phyloP scores from a whole-genome alignment of 306 rosid genomes.

The Quercus robur region DNA sequence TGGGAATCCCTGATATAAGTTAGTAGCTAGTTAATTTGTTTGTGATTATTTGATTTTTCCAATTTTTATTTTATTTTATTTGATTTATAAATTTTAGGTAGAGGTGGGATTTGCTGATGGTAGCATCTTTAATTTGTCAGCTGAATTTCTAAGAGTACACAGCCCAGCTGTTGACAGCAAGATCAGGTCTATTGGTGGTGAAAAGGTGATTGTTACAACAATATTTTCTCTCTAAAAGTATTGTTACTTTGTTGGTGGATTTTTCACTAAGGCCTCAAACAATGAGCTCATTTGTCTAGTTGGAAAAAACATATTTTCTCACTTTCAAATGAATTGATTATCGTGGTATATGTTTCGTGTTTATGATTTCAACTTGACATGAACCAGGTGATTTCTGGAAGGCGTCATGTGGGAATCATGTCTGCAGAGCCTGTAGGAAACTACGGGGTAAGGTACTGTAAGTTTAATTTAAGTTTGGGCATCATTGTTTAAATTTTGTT shows the following conservation, averaged over 20 bases:
- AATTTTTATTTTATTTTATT: neutral
- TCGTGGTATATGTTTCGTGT: neutral
- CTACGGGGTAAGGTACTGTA: slow-evolving; percentile 89
- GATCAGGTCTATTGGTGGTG: slow-evolving; percentile 72
- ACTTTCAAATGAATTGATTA: neutral
- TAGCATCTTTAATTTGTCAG: slow-evolving; percentile 56
- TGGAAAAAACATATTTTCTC: too few relatives aligned
- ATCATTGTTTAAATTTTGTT: neutral
- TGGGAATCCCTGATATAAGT: too few relatives aligned
- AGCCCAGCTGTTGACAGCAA: slow-evolving; percentile 92
- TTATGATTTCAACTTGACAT: neutral
- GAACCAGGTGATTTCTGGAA: slow-evolving; percentile 68
- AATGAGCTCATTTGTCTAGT: too few relatives aligned
- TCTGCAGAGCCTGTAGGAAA: slow-evolving; percentile 83
- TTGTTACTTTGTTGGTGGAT: neutral
- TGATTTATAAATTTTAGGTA: slow-evolving; percentile 40
- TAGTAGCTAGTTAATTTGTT: neutral
- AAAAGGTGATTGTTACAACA: slow-evolving; percentile 54
- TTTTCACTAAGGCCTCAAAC: neutral
- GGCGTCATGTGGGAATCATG: slow-evolving; percentile 79
- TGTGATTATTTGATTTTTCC: neutral
- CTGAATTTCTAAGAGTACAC: slow-evolving; percentile 75
- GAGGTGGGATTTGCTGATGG: slow-evolving; percentile 67
- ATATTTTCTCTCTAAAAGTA: neutral
- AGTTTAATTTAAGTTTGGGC: neutral